phyloP scores from a whole-genome alignment of 768 basidiomycete genomes.

The Suillus cothurnatus region DNA sequence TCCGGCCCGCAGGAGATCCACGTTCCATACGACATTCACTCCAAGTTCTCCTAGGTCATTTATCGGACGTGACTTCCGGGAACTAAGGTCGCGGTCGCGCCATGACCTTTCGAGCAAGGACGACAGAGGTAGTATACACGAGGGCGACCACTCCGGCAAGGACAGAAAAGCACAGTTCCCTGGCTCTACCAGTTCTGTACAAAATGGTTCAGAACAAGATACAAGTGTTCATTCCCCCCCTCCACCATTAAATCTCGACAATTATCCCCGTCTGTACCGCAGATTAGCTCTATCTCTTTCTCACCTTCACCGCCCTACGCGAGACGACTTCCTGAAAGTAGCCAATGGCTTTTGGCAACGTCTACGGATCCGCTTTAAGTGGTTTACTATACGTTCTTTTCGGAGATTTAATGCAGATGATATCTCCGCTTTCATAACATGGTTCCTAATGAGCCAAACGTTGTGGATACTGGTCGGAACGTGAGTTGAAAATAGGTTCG shows the following conservation, averaged over 20 bases:
- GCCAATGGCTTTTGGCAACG: constrained; percentile 92
- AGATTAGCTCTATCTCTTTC: constrained; percentile 79
- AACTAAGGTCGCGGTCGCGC: constrained; percentile 9
- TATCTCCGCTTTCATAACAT: constrained; percentile 93
- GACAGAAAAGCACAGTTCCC: constrained; percentile 11
- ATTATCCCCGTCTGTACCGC: constrained; percentile 81
- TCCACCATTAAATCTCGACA: constrained; percentile 50
- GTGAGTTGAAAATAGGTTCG: constrained; percentile 17
- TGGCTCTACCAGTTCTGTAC: constrained; percentile 3
- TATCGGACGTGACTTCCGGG: background rate
- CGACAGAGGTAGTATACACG: background rate
- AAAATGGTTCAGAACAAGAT: constrained; percentile 4
- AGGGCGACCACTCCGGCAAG: constrained; percentile 1
- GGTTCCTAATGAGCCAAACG: constrained; percentile 95
- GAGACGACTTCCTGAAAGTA: constrained; percentile 86
- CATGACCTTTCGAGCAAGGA: constrained; percentile 17
- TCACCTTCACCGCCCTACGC: constrained; percentile 75
- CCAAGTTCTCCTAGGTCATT: background rate
- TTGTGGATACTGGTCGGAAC: constrained; percentile 94
- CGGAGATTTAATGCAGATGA: constrained; percentile 96
- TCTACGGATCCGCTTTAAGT: constrained; percentile 89
- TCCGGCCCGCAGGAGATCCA: background rate
- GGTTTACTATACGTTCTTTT: constrained; percentile 95
- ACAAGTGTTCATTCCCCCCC: constrained; percentile 11
- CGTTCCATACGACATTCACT: background rate